Evolutionary conservation across 2,329 filamentous ascomycete species (phyloP).

Genomic region (Rachicladosporium sp.): DNA sequence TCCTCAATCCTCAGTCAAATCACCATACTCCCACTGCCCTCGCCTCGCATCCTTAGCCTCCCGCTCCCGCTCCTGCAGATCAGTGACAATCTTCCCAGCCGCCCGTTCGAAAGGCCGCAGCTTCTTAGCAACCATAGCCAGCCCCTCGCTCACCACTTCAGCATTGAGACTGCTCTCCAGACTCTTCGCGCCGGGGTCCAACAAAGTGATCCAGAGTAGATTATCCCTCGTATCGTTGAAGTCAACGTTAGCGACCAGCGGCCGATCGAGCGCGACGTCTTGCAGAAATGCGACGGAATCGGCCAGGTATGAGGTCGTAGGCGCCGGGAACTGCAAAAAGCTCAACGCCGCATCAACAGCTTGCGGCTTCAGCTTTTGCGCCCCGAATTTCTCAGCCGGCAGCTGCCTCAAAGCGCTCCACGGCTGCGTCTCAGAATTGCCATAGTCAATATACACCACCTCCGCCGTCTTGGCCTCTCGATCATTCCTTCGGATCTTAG

Average conservation of each 20-base stretch:
- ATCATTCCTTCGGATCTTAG: conserved; percentile 81
- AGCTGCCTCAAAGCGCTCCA: conserved; percentile 79
- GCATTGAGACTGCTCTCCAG: conserved; percentile 52
- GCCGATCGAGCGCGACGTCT: conserved; percentile 56
- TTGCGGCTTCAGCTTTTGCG: conserved; percentile 73
- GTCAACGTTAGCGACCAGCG: conserved; percentile 85
- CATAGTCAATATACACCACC: conserved; percentile 90
- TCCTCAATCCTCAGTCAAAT: conserved; percentile 66
- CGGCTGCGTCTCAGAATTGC: conserved; percentile 78
- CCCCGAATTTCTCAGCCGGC: conserved; percentile 62
- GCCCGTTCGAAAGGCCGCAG: conserved; percentile 81
- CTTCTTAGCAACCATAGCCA: conserved; percentile 86
- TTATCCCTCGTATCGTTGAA: conserved; percentile 67
- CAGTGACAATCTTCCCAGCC: conserved; percentile 58
- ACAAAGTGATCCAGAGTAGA: conserved; percentile 68
- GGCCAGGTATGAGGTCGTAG: conserved; percentile 62
- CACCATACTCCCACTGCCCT: conserved; percentile 98
- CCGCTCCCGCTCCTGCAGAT: conserved; percentile 59
- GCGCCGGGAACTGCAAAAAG: conserved; percentile 73
- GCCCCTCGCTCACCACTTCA: conserved; percentile 68
- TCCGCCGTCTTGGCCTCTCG: conserved; percentile 79
- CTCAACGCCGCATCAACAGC: conserved; percentile 78
- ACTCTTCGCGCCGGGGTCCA: conserved; percentile 67
- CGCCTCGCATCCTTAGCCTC: conserved; percentile 67
- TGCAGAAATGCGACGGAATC: conserved; percentile 68